Evolutionary conservation across 768 basidiomycete genomes (phyloP), one percentile per base, ranked within the genome.

Genomic region (Leucocoprinus leucothites): DNA sequence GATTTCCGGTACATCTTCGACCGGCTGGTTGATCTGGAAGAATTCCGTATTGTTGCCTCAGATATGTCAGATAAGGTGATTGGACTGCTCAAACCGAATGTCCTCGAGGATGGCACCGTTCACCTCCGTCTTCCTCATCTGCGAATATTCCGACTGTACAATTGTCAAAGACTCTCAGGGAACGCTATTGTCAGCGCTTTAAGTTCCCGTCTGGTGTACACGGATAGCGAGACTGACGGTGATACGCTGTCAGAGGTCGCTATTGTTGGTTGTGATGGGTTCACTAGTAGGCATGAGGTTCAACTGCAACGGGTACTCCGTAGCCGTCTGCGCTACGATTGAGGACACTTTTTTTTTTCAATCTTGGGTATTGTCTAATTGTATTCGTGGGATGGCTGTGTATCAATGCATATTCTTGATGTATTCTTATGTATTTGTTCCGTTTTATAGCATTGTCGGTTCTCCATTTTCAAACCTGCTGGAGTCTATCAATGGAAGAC

Each of bases 1-100:
- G 89, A 91, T 64, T 91, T 91, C 64, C 65, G 62, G 26, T 88
- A 82, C 71, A 72, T 83, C 46, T 91, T 91, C 59, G 80, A 82
- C 54, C 72, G 76, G 35, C 70, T 88, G 11, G 64, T 66, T 0
- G 57, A 66, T 31, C 70, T 91, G 45, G 79, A 80, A 61, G 79
- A 82, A 47, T 91, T 91, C 66, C 75, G 78, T 45, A 90, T 91
- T 61, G 82, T 85, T 53, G 89, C 85, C 21, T 90, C 87, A 8
- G 89, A 91, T 67, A 87, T 91, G 89, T 87, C 87, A 24, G 76
- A 91, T 69, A 81, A 72, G 38, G 89, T 91, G 56, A 74, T 91
- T 40, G 67, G 70, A 28, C 72, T 89, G 57, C 71, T 91, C 21
- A 74, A 72, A 41, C 85, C 86, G 57, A 58, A 60, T 48, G 34